Evolutionary conservation across 257 asterid species (phyloP).

Genomic region (Leptodermis oblonga): DNA sequence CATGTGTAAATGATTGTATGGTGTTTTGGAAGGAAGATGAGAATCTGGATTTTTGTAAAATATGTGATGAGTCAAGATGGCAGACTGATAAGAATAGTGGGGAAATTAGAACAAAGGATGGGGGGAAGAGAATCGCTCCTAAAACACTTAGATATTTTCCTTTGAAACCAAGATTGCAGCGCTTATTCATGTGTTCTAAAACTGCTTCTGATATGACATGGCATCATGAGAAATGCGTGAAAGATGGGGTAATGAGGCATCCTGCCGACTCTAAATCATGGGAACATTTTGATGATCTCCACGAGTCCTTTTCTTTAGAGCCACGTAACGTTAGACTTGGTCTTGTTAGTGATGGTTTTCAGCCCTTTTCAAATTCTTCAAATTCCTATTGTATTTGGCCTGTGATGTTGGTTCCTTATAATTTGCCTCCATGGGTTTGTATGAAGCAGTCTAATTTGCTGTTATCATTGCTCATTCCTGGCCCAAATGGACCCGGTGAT

Average conservation of each 20-base stretch:
- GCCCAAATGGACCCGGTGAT: neutral
- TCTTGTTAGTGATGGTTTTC: too few relatives aligned
- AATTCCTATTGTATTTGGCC: neutral
- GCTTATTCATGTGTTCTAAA: conserved; percentile 11
- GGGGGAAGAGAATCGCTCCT: neutral
- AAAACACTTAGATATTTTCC: conserved; percentile 7
- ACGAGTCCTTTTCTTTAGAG: neutral
- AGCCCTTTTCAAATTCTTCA: neutral
- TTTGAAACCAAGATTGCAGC: conserved; percentile 3
- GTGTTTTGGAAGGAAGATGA: neutral
- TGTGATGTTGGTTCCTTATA: neutral
- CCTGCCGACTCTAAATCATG: neutral
- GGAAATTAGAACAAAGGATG: neutral
- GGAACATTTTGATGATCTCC: neutral
- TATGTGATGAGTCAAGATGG: neutral
- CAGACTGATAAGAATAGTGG: neutral
- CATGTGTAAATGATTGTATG: conserved; percentile 12
- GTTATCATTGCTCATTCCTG: too few relatives aligned
- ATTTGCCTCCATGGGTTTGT: neutral
- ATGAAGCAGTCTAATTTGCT: neutral
- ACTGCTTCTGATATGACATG: too few relatives aligned
- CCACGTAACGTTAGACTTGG: neutral
- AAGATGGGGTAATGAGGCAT: neutral
- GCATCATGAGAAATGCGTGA: neutral
- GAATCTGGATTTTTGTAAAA: neutral